Conservation (phyloP, 768 basidiomycete species). For the Leccinellum albellum region DNA sequence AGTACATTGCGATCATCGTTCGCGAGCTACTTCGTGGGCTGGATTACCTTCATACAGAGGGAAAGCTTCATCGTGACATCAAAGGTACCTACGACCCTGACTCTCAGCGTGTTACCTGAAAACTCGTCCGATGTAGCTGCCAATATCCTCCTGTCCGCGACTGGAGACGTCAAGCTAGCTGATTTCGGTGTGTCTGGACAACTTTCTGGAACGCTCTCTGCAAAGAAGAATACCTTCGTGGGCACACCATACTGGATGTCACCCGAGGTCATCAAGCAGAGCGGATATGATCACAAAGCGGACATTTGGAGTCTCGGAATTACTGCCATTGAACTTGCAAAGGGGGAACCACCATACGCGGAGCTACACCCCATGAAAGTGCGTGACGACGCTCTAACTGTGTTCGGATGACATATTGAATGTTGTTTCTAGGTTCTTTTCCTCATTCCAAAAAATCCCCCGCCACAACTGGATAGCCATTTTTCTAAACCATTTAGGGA, state of each 20-base stretch:
- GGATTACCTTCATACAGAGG: constrained; percentile 93
- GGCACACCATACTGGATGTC: constrained; percentile 99
- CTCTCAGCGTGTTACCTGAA: background rate
- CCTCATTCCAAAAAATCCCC: constrained; percentile 96
- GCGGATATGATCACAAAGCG: constrained; percentile 97
- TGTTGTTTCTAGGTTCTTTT: constrained; percentile 71
- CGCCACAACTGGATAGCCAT: constrained; percentile 82
- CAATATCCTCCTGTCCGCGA: constrained; percentile 88
- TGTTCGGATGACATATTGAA: background rate
- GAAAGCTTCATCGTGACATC: constrained; percentile 98
- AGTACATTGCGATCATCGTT: constrained; percentile 97
- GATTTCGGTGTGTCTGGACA: constrained; percentile 99
- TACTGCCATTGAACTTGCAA: constrained; percentile 95
- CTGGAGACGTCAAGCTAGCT: constrained; percentile 94
- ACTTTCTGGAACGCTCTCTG: constrained; percentile 85
- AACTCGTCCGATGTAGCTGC: constrained; percentile 54
- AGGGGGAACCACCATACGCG: constrained; percentile 97
- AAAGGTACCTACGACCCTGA: constrained; percentile 59
- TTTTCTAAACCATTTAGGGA: constrained; percentile 94
- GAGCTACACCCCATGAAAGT: constrained; percentile 99
- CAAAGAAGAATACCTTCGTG: constrained; percentile 97
- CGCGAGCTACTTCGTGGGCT: constrained; percentile 88
- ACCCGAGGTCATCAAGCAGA: constrained; percentile 99
- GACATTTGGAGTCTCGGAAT: constrained; percentile 99
- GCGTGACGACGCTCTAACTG: constrained; percentile 12